These are phyloP conservation scores for Stachybotrys echinatus DNA, from an alignment of 2,329 filamentous ascomycete genomes.

Conservation along the genomic window DNA sequence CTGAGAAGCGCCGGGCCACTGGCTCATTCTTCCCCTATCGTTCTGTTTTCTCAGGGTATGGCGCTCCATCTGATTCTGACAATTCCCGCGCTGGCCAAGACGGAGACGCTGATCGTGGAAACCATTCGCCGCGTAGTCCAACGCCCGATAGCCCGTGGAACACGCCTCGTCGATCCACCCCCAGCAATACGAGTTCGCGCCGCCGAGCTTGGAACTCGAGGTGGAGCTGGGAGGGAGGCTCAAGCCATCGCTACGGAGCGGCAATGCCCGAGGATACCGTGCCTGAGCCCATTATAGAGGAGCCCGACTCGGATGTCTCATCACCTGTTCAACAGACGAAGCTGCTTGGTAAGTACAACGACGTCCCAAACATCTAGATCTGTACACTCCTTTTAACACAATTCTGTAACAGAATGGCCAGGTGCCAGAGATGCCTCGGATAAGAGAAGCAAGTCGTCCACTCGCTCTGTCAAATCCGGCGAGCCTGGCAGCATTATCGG, in stretches of 20 bases:
- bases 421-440: not conserved
- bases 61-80: not conserved
- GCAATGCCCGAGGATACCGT: constrained; percentile 10
- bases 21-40: not conserved
- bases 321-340: constrained; percentile 16
- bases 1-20: not conserved
- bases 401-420: not conserved
- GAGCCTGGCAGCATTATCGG: not conserved
- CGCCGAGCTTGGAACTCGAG: constrained; percentile 5
- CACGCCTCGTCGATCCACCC: constrained; percentile 14
- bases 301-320: constrained; percentile 19
- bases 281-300: constrained; percentile 28
- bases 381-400: not conserved
- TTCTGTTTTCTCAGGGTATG: not conserved
- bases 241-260: not conserved
- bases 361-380: not conserved
- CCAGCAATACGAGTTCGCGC: not conserved
- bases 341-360: constrained; percentile 21
- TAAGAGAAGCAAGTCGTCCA: not conserved
- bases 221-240: not conserved
- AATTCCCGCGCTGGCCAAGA: not conserved
- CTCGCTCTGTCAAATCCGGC: not conserved
- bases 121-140: no score
- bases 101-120: no score
- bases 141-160: constrained; percentile 28